Conservation (phyloP, 345 rosid species). For the Citrus sinensis region DNA sequence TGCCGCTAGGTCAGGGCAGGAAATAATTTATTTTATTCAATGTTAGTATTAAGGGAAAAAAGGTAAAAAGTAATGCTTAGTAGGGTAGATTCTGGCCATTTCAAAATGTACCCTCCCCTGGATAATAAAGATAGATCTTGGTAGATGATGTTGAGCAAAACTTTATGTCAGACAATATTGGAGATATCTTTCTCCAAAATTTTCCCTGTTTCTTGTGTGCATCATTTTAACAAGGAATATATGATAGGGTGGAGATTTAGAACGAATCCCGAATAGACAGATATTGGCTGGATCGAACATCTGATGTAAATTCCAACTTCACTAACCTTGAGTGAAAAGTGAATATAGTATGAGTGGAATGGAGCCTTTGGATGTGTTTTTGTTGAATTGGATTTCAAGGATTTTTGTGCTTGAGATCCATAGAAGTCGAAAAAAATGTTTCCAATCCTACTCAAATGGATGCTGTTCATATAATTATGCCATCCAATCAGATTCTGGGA, state of each 20-base stretch:
- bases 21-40: background rate
- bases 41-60: background rate
- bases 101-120: background rate
- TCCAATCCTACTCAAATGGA: background rate
- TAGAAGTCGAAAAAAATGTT: background rate
- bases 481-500: background rate
- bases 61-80: background rate
- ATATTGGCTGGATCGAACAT: background rate
- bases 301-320: background rate
- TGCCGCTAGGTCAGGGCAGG: background rate
- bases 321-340: background rate
- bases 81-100: background rate
- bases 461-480: background rate
- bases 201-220: background rate
- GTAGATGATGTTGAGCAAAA: background rate
- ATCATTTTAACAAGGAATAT: background rate
- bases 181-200: background rate
- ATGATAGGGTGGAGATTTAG: background rate
- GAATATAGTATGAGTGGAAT: background rate
- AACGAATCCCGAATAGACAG: background rate
- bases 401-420: background rate
- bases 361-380: background rate
- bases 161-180: background rate
- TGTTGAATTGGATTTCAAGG: background rate
- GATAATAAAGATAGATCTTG: background rate